Evolutionary conservation across 768 basidiomycete species (phyloP).

Genomic region (Holtermannia corniformis): DNA sequence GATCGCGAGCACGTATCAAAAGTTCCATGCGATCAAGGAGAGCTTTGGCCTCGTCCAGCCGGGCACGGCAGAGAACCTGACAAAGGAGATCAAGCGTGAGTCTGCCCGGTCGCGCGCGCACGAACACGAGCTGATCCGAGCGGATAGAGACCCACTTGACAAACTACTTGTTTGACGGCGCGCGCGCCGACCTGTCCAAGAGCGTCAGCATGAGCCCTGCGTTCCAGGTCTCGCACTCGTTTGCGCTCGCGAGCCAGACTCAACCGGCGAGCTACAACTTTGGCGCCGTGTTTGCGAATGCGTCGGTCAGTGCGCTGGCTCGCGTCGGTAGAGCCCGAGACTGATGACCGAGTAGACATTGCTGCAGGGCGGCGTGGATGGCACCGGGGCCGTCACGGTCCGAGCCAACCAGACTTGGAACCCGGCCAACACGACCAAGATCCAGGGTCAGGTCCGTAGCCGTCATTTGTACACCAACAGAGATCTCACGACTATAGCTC

Average conservation of each 20-base stretch:
- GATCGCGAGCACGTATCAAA: slow-evolving; percentile 57
- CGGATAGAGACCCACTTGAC: slow-evolving; percentile 74
- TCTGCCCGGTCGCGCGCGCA: slow-evolving; percentile 4
- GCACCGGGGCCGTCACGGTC: slow-evolving; percentile 80
- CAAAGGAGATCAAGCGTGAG: slow-evolving; percentile 84
- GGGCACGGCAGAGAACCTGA: slow-evolving; percentile 84
- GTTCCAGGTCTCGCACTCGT: slow-evolving; percentile 97
- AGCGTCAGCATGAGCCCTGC: slow-evolving; percentile 84
- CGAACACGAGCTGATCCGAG: not conserved
- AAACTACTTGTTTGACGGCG: slow-evolving; percentile 96
- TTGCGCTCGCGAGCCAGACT: slow-evolving; percentile 79
- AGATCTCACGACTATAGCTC: not conserved
- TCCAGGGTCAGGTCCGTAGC: slow-evolving; percentile 68
- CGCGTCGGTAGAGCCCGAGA: no score
- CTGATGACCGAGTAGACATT: slow-evolving; percentile 52
- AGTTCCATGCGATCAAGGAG: slow-evolving; percentile 71
- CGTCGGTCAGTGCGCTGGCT: slow-evolving; percentile 52
- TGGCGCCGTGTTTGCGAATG: slow-evolving; percentile 80
- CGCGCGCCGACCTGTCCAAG: slow-evolving; percentile 89
- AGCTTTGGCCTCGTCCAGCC: slow-evolving; percentile 76
- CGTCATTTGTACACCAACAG: not conserved
- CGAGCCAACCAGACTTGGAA: slow-evolving; percentile 87
- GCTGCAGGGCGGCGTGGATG: slow-evolving; percentile 86
- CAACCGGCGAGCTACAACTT: slow-evolving; percentile 82
- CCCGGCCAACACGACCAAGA: slow-evolving; percentile 63